Evolutionary conservation across 768 basidiomycete species (phyloP).

Genomic region (Boletus bicolor): DNA sequence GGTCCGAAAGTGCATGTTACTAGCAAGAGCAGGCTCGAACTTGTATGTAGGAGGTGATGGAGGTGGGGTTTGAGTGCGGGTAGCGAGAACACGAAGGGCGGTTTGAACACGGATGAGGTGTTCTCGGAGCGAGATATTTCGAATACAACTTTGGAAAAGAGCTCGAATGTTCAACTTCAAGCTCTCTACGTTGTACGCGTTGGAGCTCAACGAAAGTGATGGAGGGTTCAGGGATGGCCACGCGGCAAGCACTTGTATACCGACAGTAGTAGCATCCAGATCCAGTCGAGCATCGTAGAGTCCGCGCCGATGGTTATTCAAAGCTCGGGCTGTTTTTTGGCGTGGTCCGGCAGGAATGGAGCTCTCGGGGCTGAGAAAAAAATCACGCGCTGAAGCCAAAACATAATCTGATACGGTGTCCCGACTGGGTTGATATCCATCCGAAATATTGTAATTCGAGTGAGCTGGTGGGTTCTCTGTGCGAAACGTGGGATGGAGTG

Average conservation of each 20-base stretch:
- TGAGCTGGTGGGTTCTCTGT: constrained; percentile 4
- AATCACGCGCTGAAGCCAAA: background rate
- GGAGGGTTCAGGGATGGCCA: background rate
- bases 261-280: rapidly evolving
- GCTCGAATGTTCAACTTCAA: background rate
- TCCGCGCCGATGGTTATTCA: background rate
- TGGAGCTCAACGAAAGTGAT: background rate
- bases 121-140: background rate
- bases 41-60: background rate
- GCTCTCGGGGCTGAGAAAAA: background rate
- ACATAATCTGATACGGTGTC: background rate
- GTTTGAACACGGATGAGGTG: background rate
- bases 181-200: background rate
- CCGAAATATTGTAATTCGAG: background rate
- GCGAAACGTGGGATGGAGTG: constrained; percentile 8
- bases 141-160: background rate
- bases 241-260: background rate
- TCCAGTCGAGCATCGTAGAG: background rate
- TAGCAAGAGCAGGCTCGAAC: background rate
- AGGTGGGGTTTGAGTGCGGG: background rate
- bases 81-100: background rate
- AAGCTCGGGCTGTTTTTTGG: background rate
- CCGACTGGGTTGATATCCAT: background rate
- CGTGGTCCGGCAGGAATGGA: no score
- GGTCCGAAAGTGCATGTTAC: background rate